Conservation (phyloP, 148 eudicot species). For the Nepenthes gracilis region DNA sequence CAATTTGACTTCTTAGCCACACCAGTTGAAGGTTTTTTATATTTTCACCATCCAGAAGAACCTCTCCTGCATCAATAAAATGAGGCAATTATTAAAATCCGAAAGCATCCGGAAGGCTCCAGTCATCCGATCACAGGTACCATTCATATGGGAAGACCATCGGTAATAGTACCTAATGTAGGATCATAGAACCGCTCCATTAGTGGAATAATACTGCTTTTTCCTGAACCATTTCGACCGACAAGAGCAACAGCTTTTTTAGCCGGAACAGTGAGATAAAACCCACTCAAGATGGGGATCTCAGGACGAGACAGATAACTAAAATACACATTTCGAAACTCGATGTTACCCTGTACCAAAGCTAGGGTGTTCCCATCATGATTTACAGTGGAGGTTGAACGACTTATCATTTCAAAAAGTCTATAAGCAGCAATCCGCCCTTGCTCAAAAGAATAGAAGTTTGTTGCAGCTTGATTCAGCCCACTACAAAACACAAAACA, state of each 20-base stretch:
- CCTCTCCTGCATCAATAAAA: conserved; percentile 64
- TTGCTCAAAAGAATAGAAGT: conserved; percentile 98
- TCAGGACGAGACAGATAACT: conserved; percentile 96
- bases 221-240: conserved; percentile 97
- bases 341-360: conserved; percentile 86
- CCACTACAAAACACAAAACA: conserved; percentile 39
- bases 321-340: conserved; percentile 96
- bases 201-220: conserved; percentile 96
- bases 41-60: conserved; percentile 91
- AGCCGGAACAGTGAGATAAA: conserved; percentile 91
- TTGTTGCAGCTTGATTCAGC: conserved; percentile 97
- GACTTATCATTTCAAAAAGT: conserved; percentile 95
- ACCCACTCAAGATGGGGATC: conserved; percentile 97
- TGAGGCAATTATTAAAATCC: background rate
- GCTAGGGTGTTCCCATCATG: conserved; percentile 61
- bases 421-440: conserved; percentile 97
- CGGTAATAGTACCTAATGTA: conserved; percentile 59
- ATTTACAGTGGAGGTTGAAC: conserved; percentile 68
- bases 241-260: conserved; percentile 97
- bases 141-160: conserved; percentile 1
- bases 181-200: conserved; percentile 99
- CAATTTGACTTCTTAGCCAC: conserved; percentile 96
- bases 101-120: conserved; percentile 5
- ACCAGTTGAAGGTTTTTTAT: conserved; percentile 87
- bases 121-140: background rate